Conservation (phyloP, 2,329 filamentous ascomycete genomes). For the Chalaropsis thielavioides region DNA sequence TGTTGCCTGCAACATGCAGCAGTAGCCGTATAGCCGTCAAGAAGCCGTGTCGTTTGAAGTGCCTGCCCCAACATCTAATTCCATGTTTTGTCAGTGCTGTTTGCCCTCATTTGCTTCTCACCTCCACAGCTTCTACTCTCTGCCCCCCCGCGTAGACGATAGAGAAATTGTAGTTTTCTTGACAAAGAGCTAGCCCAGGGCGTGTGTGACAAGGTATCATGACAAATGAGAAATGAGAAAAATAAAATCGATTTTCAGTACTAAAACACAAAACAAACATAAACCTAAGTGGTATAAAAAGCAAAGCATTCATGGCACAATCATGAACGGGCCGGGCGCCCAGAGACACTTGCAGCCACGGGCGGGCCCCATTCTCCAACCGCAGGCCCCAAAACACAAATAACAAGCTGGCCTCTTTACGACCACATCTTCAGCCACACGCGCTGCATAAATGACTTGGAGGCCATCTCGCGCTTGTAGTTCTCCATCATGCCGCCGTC, state of each 20-base stretch:
- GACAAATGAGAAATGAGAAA: neutral
- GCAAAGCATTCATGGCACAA: neutral
- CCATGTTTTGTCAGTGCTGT: too few relatives aligned
- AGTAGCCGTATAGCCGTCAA: neutral
- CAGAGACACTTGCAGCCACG: neutral
- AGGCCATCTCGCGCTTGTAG: slow-evolving; percentile 25
- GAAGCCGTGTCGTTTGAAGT: too few relatives aligned
- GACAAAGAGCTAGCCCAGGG: neutral
- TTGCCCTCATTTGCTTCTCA: too few relatives aligned
- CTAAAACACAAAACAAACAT: neutral
- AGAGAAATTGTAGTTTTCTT: too few relatives aligned
- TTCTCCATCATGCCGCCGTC: slow-evolving; percentile 34
- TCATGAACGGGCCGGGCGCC: neutral
- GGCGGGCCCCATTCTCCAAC: neutral
- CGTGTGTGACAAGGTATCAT: too few relatives aligned
- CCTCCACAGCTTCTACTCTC: too few relatives aligned
- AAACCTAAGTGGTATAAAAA: neutral
- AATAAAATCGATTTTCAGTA: neutral
- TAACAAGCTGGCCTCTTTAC: neutral
- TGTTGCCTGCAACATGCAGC: neutral
- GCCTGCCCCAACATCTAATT: neutral
- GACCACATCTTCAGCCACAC: slow-evolving; percentile 30
- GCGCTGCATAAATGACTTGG: slow-evolving; percentile 26
- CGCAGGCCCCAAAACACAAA: neutral
- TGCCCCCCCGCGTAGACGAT: too few relatives aligned